Conservation (phyloP, 2,329 filamentous ascomycete genomes). For the Xylaria sp. region DNA sequence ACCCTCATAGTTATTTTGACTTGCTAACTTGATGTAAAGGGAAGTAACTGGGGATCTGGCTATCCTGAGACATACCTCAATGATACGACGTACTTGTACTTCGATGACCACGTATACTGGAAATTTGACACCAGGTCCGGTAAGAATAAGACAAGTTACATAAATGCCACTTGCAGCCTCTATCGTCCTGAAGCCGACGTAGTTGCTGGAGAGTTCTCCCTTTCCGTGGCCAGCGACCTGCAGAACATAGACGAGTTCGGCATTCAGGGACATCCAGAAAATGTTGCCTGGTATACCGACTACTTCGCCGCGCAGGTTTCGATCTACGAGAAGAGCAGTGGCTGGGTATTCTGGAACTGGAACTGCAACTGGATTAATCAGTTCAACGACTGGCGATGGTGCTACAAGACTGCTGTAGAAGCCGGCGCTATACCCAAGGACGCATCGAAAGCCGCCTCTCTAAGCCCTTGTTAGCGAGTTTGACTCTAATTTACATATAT, state of each 20-base stretch:
- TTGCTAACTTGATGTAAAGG: slow-evolving; percentile 24
- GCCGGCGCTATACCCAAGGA: slow-evolving; percentile 33
- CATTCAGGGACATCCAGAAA: slow-evolving; percentile 46
- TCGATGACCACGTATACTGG: slow-evolving; percentile 46
- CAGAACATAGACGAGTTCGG: slow-evolving; percentile 54
- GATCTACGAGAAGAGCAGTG: slow-evolving; percentile 61
- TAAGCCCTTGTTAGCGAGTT: slow-evolving; percentile 20
- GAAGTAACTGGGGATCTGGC: slow-evolving; percentile 59
- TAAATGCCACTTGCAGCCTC: slow-evolving; percentile 59
- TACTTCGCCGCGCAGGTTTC: slow-evolving; percentile 67
- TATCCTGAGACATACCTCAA: slow-evolving; percentile 56
- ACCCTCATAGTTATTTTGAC: not conserved
- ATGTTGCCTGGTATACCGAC: slow-evolving; percentile 60
- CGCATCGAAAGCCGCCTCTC: slow-evolving; percentile 22
- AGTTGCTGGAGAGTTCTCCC: slow-evolving; percentile 68
- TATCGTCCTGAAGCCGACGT: slow-evolving; percentile 54
- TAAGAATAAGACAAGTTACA: slow-evolving; percentile 60
- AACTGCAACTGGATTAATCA: slow-evolving; percentile 53
- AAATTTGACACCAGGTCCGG: slow-evolving; percentile 59
- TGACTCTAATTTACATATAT: too few species aligned
- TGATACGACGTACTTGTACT: slow-evolving; percentile 51
- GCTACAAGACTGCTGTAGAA: slow-evolving; percentile 51
- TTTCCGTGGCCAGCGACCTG: slow-evolving; percentile 60
- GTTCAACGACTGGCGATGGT: slow-evolving; percentile 59
- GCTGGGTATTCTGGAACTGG: slow-evolving; percentile 70